Base-by-base conservation (phyloP, 1,139 yeast species). In the Saccharomyces hybrid region DNA sequence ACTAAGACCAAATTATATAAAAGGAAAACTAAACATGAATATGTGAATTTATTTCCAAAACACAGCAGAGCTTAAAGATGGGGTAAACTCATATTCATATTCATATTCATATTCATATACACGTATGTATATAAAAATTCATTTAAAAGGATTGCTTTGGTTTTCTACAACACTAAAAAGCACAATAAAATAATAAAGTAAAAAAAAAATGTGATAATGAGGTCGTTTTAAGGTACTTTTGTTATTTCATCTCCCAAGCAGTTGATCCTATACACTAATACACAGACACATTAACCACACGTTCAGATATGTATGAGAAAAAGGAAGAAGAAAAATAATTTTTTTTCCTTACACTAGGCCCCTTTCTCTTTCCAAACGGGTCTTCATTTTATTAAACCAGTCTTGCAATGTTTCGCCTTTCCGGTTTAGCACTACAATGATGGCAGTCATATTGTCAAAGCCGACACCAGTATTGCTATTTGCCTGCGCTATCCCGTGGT, bases 371-470 rank as follows among this genome's bases (percentile, higher is more conserved):
- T 78, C 73, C 2, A 81, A 67, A 56, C 78, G 76, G 25, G 70
- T 63, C 61, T 76, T 81, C 78, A 84, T 81, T 56, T 69, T 67
- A 5, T 70, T 69, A 61, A 82, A 78, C 93, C 93, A 85, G 41
- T 76, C 77, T 25, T 79, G 79, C 46, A 84, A 65, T 9, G 73
- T 66, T 51, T 71, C 72, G 4, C 69, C 71, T 9, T 71, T 71
- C 46, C 66, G 67, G 63, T 84, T 88, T 46, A 84, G 63, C 1
- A 87, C 87, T 14, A 85, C 76, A 4, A 85, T 78, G 7, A 84
- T 76, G 29, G 84, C 72, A 1, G 91, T 85, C 93, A 85, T 85
- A 64, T 86, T 86, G 66, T 86, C 95, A 64, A 84, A 85, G 0
- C 95, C 95, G 34, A 85, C 79, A 2, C 93, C 93, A 0, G 93